A percentile compares a stretch with the other conserved stretches of the same genome.
phyloP scores from a whole-genome alignment of 306 rosid genomes.

The Luffa acutangula region DNA sequence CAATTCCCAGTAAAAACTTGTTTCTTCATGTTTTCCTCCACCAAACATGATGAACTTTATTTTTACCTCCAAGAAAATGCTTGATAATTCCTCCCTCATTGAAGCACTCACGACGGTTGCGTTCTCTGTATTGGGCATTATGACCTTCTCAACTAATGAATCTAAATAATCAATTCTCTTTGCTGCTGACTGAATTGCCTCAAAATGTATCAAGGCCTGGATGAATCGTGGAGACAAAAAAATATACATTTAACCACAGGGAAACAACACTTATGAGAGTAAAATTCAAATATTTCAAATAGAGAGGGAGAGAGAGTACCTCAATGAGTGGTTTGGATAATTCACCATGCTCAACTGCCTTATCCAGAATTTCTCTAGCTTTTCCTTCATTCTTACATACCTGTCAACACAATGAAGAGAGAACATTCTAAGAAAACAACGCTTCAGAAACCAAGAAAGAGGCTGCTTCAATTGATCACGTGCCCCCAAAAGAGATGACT shows the following conservation, averaged over 20 bases:
- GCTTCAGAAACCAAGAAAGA: neutral
- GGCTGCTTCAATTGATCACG: neutral
- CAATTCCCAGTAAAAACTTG: neutral
- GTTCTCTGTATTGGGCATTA: constrained; percentile 59
- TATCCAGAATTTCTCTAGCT: constrained; percentile 64
- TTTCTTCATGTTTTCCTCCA: neutral
- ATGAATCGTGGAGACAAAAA: constrained; percentile 14
- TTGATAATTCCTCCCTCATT: constrained; percentile 82
- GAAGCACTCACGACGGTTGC: constrained; percentile 37
- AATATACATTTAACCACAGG: neutral
- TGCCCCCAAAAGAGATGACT: neutral
- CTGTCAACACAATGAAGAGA: constrained; percentile 25
- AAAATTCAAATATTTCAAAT: constrained; percentile 5
- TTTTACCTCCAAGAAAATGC: constrained; percentile 78
- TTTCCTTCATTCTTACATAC: constrained; percentile 70
- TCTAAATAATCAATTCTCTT: constrained; percentile 66
- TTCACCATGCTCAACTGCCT: constrained; percentile 68
- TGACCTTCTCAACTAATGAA: constrained; percentile 60
- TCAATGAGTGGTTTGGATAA: constrained; percentile 71
- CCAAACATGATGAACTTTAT: neutral
- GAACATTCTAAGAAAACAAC: constrained; percentile 1
- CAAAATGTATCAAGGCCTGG: constrained; percentile 89
- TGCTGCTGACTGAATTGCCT: constrained; percentile 64
- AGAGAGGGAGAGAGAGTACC: constrained; percentile 30
- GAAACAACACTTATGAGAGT: neutral